phyloP scores from a whole-genome alignment of 2,329 filamentous ascomycete species.

The Orbilia brochopaga region DNA sequence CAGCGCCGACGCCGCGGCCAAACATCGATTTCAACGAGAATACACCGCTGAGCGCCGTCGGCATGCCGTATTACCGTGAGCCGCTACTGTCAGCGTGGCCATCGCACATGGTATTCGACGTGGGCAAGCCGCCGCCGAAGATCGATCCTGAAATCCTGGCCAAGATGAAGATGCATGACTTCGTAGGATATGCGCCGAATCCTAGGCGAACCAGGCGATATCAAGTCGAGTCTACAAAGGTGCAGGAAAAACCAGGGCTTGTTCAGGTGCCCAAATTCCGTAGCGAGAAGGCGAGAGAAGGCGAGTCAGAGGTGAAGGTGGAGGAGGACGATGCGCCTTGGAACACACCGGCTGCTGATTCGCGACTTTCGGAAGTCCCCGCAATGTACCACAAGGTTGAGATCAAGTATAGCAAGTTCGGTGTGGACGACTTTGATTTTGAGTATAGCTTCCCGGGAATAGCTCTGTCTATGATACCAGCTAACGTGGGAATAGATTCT shows the following conservation, averaged over 20 bases:
- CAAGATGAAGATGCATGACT: slow-evolving; percentile 71
- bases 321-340: slow-evolving; percentile 67
- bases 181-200: slow-evolving; percentile 81
- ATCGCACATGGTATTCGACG: slow-evolving; percentile 78
- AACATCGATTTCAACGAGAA: slow-evolving; percentile 74
- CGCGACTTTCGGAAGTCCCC: slow-evolving; percentile 68
- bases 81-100: slow-evolving; percentile 88
- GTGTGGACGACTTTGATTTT: slow-evolving; percentile 99
- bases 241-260: slow-evolving; percentile 66
- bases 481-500: slow-evolving; percentile 67
- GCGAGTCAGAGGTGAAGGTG: slow-evolving; percentile 41
- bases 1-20: slow-evolving; percentile 66
- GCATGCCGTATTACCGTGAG: slow-evolving; percentile 93
- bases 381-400: slow-evolving; percentile 91
- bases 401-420: slow-evolving; percentile 99
- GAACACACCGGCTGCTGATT: slow-evolving; percentile 68
- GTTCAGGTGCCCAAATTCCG: slow-evolving; percentile 85
- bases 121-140: slow-evolving; percentile 78
- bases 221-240: slow-evolving; percentile 78
- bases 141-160: slow-evolving; percentile 74
- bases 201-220: slow-evolving; percentile 76
- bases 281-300: slow-evolving; percentile 84
- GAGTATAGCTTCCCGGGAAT: slow-evolving; percentile 64
- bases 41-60: slow-evolving; percentile 80
- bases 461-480: neutral